Evolutionary conservation across 2,329 filamentous ascomycete genomes (phyloP).

Genomic region (Arthrobotrys megalospora): DNA sequence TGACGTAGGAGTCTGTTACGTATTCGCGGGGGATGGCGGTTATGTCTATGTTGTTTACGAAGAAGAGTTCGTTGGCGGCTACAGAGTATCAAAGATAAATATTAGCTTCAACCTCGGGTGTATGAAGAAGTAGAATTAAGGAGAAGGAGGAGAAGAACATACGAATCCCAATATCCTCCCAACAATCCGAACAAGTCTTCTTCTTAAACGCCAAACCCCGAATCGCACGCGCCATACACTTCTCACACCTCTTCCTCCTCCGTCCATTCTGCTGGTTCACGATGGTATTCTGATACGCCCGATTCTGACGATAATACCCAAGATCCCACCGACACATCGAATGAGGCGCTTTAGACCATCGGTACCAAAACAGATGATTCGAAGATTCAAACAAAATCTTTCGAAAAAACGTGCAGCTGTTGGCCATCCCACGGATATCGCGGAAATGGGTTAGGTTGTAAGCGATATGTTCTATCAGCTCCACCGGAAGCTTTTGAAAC

Average conservation of each 20-base stretch:
- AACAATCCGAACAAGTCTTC: slow-evolving; percentile 57
- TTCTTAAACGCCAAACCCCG: slow-evolving; percentile 41
- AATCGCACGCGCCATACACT: slow-evolving; percentile 45
- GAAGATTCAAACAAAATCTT: slow-evolving; percentile 46
- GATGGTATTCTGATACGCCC: slow-evolving; percentile 56
- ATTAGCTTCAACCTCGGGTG: too few relatives aligned
- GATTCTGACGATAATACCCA: slow-evolving; percentile 44
- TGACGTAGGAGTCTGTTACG: background rate
- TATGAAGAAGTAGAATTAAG: background rate
- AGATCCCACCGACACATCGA: slow-evolving; percentile 57
- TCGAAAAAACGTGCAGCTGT: slow-evolving; percentile 47
- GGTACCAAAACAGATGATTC: slow-evolving; percentile 59
- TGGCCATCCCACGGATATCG: slow-evolving; percentile 42
- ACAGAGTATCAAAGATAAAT: background rate
- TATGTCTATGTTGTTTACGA: slow-evolving; percentile 38
- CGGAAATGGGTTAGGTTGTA: slow-evolving; percentile 35
- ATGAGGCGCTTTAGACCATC: slow-evolving; percentile 49
- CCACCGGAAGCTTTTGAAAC: slow-evolving; percentile 53
- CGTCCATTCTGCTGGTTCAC: slow-evolving; percentile 52
- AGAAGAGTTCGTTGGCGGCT: slow-evolving; percentile 54
- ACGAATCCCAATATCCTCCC: slow-evolving; percentile 57
- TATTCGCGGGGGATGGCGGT: slow-evolving; percentile 33
- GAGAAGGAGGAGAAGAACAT: slow-evolving; percentile 12
- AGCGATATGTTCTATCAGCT: slow-evolving; percentile 49
- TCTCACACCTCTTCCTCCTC: slow-evolving; percentile 55